Evolutionary conservation across 169 alveolate species (phyloP).

Genomic region (Plasmodium inui): DNA sequence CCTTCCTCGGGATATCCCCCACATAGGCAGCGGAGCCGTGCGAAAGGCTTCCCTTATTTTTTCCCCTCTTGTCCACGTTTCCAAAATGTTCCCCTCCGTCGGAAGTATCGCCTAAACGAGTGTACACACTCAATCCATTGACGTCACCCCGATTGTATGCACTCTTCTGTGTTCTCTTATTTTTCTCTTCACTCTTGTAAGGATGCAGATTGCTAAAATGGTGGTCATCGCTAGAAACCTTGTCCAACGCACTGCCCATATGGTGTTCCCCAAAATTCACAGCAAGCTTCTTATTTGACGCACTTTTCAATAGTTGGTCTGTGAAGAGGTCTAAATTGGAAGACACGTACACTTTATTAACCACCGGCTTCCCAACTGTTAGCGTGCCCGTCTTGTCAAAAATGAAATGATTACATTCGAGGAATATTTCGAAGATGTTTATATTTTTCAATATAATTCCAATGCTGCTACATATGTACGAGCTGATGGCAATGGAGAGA

Average conservation of each 20-base stretch:
- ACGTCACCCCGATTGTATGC: neutral
- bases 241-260: neutral
- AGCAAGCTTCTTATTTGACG: conserved; percentile 3
- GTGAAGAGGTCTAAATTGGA: conserved; percentile 37
- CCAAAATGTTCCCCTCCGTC: neutral
- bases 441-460: conserved; percentile 70
- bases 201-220: neutral
- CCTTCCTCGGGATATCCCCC: neutral
- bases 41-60: neutral
- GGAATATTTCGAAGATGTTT: conserved; percentile 50
- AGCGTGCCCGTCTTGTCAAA: conserved; percentile 73
- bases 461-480: conserved; percentile 64
- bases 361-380: conserved; percentile 75
- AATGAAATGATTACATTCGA: conserved; percentile 69
- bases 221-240: neutral
- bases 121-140: neutral
- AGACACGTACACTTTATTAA: conserved; percentile 46
- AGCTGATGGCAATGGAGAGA: conserved; percentile 61
- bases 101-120: neutral
- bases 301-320: conserved; percentile 46
- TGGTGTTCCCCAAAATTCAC: neutral
- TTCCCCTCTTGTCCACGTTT: neutral
- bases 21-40: neutral
- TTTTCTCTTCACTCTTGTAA: neutral
- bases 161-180: neutral